phyloP scores from a whole-genome alignment of 441 rosid species.

The Mallotus repandus region DNA sequence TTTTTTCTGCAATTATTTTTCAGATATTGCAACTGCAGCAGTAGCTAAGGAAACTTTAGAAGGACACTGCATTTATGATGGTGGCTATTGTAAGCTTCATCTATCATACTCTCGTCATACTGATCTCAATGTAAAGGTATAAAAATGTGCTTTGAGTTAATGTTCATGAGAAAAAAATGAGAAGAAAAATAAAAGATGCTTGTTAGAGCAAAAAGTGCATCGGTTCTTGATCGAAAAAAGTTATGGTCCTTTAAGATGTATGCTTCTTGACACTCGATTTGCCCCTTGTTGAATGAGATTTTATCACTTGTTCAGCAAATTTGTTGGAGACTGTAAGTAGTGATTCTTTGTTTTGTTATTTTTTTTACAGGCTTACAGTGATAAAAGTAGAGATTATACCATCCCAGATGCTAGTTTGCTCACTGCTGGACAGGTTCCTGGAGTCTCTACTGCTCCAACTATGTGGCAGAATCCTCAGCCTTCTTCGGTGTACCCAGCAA shows the following conservation, averaged over 20 bases:
- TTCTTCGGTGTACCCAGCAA: constrained; percentile 40
- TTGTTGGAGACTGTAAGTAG: background rate
- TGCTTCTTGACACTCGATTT: constrained; percentile 49
- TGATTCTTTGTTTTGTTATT: constrained; percentile 2
- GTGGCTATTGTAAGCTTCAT: constrained; percentile 99
- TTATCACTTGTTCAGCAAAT: constrained; percentile 3
- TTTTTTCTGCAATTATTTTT: constrained; percentile 23
- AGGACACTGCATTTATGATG: constrained; percentile 99
- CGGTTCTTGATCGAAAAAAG: constrained; percentile 40
- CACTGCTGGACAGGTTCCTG: constrained; percentile 49
- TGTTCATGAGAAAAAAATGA: constrained; percentile 40
- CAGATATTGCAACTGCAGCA: constrained; percentile 84
- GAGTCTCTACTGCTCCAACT: constrained; percentile 42
- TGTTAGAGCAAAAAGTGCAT: constrained; percentile 41
- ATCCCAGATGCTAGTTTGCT: constrained; percentile 62
- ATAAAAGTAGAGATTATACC: constrained; percentile 93
- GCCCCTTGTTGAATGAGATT: constrained; percentile 13
- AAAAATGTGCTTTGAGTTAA: constrained; percentile 61
- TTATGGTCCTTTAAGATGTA: constrained; percentile 43
- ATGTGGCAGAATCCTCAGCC: constrained; percentile 67
- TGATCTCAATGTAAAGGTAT: constrained; percentile 99
- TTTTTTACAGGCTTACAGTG: constrained; percentile 71
- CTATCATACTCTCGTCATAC: constrained; percentile 99
- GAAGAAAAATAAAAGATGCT: constrained; percentile 33
- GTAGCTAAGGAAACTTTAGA: constrained; percentile 91